Evolutionary conservation across 306 rosid species (phyloP), one percentile per base, ranked within the genome.

Genomic region (Dicorynia guianensis): DNA sequence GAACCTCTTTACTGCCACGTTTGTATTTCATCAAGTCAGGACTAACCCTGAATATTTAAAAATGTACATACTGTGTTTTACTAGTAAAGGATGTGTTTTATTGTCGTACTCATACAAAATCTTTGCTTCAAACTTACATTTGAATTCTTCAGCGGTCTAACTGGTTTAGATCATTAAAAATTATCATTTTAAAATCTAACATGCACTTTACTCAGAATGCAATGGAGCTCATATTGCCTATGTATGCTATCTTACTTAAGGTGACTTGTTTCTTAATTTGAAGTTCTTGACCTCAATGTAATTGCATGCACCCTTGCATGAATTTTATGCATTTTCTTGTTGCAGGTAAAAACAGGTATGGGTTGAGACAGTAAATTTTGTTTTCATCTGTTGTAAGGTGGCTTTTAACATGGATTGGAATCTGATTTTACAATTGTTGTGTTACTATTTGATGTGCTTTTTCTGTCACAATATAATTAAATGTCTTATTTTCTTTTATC

Each of bases 1-100:
- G 52, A 68, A 13, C n/a, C 18, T 30, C 39, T 69, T 71, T 34
- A 14, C 46, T 64, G 30, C 30, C 66, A 59, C 72, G 19, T 11
- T 8, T 60, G 46, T 75, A 18, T 36, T 42, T 14, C 14, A 25
- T 25, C 33, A 4, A 11, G 11, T 1, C 50, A 49, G 18, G 55
- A 62, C 46, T 30, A n/a, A 17, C 11, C 5, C 18, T 49, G 3
- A n/a, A 35, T 11, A 1, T 53, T 11, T 8, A 33, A 48, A 7
- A 25, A 8, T 62, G 38, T 19, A 11, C 39, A 52, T 63, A 5
- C 8, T 53, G 40, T 40, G 14, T 19, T 56, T 35, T 39, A 39
- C 49, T 43, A 39, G 17, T 55, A 18, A 38, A 55, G 69, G 36
- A 30, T 53, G 50, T 11, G 14, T 46, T 38, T 34, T 15, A 4